Percentiles rank a stretch among this genome's conserved stretches.
These are phyloP conservation scores for Russula ochroleuca DNA, from an alignment of 768 basidiomycete species.

Conservation along the genomic window DNA sequence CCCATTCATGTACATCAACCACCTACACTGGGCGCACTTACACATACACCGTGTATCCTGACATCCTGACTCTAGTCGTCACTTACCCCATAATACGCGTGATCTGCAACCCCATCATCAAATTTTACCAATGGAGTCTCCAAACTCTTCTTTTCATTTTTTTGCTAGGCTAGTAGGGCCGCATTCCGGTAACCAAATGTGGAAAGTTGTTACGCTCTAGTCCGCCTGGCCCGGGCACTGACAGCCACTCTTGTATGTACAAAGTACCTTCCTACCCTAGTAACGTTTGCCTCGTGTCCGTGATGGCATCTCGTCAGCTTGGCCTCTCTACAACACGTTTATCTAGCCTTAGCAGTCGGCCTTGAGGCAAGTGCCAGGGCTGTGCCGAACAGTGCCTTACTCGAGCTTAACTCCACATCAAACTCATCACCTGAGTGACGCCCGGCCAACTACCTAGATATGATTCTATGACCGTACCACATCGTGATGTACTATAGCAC, in stretches of 20 bases:
- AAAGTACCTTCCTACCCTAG: slow-evolving; percentile 6
- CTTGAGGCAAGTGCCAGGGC: neutral
- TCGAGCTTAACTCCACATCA: neutral
- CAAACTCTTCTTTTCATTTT: neutral
- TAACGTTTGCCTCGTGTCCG: neutral
- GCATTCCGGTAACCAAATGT: neutral
- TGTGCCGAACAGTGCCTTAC: neutral
- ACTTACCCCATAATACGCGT: neutral
- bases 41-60: slow-evolving; percentile 14
- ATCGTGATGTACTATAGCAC: slow-evolving; percentile 17
- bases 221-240: slow-evolving; percentile 11
- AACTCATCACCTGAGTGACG: slow-evolving; percentile 2
- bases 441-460: slow-evolving; percentile 4
- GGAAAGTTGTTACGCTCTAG: neutral
- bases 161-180: neutral
- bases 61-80: slow-evolving; percentile 1
- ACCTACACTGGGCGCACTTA: slow-evolving; percentile 4
- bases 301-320: neutral
- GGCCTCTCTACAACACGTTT: too few species aligned
- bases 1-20: neutral
- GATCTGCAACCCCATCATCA: slow-evolving; percentile 18
- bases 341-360: neutral
- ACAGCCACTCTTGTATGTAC: neutral
- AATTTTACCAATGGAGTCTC: neutral
- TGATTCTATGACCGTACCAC: neutral